These are phyloP conservation scores for Mortierella sp. DNA, from an alignment of 371 early-diverging fungal genomes.

Conservation along the genomic window DNA sequence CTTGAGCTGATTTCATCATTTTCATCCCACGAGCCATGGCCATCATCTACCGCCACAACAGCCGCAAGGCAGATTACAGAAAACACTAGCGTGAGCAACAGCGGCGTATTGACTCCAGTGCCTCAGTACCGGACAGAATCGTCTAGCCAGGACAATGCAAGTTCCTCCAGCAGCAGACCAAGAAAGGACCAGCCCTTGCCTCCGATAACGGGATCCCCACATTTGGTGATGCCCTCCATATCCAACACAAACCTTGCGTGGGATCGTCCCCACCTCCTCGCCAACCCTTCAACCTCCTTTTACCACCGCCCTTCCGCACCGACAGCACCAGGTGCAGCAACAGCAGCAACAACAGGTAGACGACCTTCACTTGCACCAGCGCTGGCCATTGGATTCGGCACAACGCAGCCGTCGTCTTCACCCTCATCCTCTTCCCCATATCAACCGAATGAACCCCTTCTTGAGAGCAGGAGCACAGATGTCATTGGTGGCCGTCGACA, in stretches of 20 bases:
- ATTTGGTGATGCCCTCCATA: constrained; percentile 8
- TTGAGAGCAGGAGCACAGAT: constrained; percentile 8
- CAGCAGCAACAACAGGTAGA: no score
- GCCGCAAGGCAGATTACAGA: background rate
- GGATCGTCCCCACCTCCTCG: constrained; percentile 17
- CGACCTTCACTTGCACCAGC: constrained; percentile 27
- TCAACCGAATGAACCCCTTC: background rate
- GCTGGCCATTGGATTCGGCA: constrained; percentile 28
- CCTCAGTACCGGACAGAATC: background rate
- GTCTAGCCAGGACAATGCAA: no score
- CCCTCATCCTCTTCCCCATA: background rate
- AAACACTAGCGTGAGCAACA: background rate
- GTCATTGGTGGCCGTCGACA: constrained; percentile 33
- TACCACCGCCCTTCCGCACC: background rate
- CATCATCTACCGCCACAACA: background rate
- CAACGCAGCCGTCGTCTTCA: constrained; percentile 6
- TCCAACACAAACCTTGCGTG: constrained; percentile 28
- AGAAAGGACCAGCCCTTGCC: constrained; percentile 51
- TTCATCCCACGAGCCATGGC: background rate
- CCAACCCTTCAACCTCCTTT: constrained; percentile 8
- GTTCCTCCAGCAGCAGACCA: constrained; percentile 14
- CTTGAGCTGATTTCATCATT: no score
- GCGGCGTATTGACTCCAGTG: no score
- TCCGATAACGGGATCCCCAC: constrained; percentile 18
- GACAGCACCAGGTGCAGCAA: constrained; percentile 13